A percentile compares a stretch with the other conserved stretches of the same genome.
These are phyloP conservation scores for Pythium brachiatum DNA, from an alignment of 352 stramenopile genomes.

Conservation along the genomic window DNA sequence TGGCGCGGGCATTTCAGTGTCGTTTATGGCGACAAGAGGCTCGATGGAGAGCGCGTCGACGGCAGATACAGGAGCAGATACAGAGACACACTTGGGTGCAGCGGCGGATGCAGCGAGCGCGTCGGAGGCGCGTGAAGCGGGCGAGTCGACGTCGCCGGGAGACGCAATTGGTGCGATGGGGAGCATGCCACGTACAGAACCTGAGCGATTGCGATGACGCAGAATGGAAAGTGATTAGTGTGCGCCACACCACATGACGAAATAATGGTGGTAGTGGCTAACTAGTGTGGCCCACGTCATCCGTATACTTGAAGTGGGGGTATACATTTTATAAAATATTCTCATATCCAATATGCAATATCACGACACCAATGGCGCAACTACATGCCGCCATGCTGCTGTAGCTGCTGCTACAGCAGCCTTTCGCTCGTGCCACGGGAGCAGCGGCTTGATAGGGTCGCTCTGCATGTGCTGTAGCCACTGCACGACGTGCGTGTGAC, in stretches of 20 bases:
- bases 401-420: not conserved
- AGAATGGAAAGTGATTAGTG: not conserved
- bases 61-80: not conserved
- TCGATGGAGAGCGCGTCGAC: conserved; percentile 1
- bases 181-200: not conserved
- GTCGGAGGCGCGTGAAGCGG: not conserved
- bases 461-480: conserved; percentile 11
- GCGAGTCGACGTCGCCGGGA: not conserved
- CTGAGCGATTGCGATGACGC: not conserved
- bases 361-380: not conserved
- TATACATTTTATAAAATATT: not conserved
- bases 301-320: not conserved
- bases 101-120: not conserved
- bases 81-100: not conserved
- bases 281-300: not conserved
- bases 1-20: conserved; percentile 10
- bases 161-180: not conserved
- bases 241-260: not conserved
- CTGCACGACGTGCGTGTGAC: conserved; percentile 6
- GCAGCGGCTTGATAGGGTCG: conserved; percentile 9
- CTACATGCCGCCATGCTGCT: not conserved
- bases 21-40: not conserved
- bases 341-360: not conserved
- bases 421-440: conserved; percentile 15
- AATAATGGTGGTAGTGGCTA: too few relatives aligned